Percentiles rank a stretch among this genome's conserved stretches.
phyloP scores from a whole-genome alignment of 768 basidiomycete genomes.

The Boletus barrowsii region DNA sequence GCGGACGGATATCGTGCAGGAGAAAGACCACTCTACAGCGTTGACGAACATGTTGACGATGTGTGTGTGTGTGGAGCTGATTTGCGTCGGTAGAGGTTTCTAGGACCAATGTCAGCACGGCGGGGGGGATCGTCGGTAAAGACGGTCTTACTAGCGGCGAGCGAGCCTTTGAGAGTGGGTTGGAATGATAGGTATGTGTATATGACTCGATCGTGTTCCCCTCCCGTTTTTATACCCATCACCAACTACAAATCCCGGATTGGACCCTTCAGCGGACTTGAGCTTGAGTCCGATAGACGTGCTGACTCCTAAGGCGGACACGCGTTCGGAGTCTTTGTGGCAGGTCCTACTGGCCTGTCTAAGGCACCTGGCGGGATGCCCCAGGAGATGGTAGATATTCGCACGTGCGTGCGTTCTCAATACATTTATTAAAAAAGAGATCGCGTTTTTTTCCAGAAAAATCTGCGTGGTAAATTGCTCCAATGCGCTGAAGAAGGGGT shows the following conservation, averaged over 20 bases:
- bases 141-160: background rate
- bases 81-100: background rate
- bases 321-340: background rate
- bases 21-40: background rate
- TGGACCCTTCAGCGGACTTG: background rate
- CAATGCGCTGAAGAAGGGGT: no score
- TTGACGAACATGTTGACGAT: conserved; percentile 1
- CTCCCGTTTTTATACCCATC: conserved; percentile 6
- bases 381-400: no score
- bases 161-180: background rate
- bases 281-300: no score
- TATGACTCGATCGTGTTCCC: background rate
- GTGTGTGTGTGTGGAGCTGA: background rate
- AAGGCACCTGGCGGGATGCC: no score
- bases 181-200: background rate
- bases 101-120: background rate
- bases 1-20: background rate
- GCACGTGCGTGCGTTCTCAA: background rate
- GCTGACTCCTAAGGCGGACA: background rate
- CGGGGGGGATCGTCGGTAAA: background rate
- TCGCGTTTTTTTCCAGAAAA: no score
- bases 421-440: no score
- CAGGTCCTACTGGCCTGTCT: background rate
- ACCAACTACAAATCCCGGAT: background rate
- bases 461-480: background rate